These are phyloP conservation scores for Blastomyces gilchristii DNA, from an alignment of 2,329 filamentous ascomycete genomes.

Conservation along the genomic window DNA sequence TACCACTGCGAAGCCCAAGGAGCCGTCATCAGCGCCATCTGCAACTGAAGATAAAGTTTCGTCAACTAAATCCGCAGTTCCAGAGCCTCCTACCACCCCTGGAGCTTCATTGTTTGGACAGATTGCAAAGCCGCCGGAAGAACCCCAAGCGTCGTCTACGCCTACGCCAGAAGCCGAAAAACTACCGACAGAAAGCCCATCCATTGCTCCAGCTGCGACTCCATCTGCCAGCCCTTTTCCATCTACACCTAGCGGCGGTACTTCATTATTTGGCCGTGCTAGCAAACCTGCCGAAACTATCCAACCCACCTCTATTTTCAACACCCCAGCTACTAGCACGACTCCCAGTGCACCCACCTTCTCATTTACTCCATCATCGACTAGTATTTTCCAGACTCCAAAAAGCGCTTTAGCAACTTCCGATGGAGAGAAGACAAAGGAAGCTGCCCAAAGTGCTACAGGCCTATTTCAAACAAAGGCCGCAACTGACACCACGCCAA, in stretches of 20 bases:
- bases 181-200: background rate
- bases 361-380: slow-evolving; percentile 2
- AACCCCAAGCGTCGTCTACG: background rate
- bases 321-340: slow-evolving; percentile 7
- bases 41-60: slow-evolving; percentile 6
- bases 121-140: slow-evolving; percentile 6
- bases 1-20: background rate
- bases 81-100: background rate
- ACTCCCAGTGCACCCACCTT: background rate
- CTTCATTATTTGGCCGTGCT: slow-evolving; percentile 7
- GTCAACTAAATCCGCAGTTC: background rate
- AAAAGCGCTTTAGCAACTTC: background rate
- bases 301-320: slow-evolving; percentile 1
- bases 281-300: background rate
- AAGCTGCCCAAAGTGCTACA: background rate
- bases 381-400: slow-evolving; percentile 1
- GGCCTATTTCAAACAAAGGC: slow-evolving; percentile 6
- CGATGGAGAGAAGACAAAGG: background rate
- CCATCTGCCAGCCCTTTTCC: background rate
- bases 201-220: background rate
- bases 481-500: background rate
- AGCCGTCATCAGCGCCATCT: slow-evolving; percentile 9
- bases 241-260: slow-evolving; percentile 1
- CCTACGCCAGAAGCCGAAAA: background rate
- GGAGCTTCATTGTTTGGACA: slow-evolving; percentile 11